phyloP scores from a whole-genome alignment of 495 filamentous ascomycete genomes.

The Saxophila tyrrhenica region DNA sequence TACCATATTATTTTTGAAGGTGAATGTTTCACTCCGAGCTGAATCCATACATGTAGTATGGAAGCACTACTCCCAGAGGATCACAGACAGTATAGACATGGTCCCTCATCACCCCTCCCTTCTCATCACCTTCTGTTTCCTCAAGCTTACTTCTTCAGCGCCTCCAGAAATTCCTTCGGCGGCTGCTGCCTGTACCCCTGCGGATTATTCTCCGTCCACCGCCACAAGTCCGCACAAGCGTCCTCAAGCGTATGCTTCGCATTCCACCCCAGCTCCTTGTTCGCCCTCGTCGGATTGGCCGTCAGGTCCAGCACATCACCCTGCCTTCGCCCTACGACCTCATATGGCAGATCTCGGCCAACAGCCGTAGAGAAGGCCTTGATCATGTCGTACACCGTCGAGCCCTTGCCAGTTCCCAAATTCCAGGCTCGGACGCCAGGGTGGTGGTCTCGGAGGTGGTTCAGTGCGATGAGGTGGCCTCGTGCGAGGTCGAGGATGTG shows the following conservation, averaged over 20 bases:
- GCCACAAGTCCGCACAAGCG: conserved; percentile 89
- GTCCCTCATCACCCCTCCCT: too few species aligned
- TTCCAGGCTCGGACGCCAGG: conserved; percentile 96
- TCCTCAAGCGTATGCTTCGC: conserved; percentile 81
- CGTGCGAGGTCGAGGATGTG: conserved; percentile 84
- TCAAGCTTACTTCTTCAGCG: too few species aligned
- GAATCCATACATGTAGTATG: too few species aligned
- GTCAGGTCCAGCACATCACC: conserved; percentile 94
- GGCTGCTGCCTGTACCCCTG: conserved; percentile 86
- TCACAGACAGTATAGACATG: too few species aligned
- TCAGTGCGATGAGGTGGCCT: conserved; percentile 82
- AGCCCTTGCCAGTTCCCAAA: conserved; percentile 86
- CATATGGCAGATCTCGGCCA: conserved; percentile 72
- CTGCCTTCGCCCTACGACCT: conserved; percentile 68
- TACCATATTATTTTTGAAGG: too few species aligned
- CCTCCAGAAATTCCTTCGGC: conserved; percentile 68
- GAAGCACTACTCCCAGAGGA: too few species aligned
- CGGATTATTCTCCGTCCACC: conserved; percentile 91
- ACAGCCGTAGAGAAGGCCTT: conserved; percentile 82
- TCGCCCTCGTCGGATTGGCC: conserved; percentile 77
- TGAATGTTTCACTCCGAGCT: too few species aligned
- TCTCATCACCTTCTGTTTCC: too few species aligned
- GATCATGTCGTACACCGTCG: conserved; percentile 96
- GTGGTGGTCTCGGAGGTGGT: conserved; percentile 79
- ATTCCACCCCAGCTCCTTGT: conserved; percentile 84